A percentile compares a stretch with the other conserved stretches of the same genome.
These are phyloP conservation scores for Ceriops decandra DNA, from an alignment of 345 rosid species.

Conservation along the genomic window DNA sequence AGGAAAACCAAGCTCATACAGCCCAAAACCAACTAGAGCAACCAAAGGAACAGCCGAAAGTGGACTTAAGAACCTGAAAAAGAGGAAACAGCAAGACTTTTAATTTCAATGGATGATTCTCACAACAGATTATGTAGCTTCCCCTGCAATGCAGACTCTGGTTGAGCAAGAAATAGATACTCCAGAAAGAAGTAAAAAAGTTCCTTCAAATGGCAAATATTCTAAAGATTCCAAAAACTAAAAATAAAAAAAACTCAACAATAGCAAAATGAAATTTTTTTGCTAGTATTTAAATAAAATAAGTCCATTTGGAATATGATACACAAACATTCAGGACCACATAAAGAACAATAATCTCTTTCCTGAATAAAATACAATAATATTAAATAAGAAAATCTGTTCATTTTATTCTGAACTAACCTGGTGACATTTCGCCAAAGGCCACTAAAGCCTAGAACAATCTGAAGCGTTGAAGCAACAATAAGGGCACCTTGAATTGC, in stretches of 20 bases:
- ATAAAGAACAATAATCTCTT: too few species aligned
- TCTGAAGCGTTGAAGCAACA: slow-evolving; percentile 92
- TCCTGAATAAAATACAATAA: too few species aligned
- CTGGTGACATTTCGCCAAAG: slow-evolving; percentile 94
- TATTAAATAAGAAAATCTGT: background rate
- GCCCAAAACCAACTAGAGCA: slow-evolving; percentile 83
- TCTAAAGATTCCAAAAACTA: background rate
- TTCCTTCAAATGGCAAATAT: background rate
- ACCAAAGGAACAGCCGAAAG: slow-evolving; percentile 92
- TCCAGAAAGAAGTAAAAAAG: background rate
- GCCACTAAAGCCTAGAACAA: slow-evolving; percentile 95
- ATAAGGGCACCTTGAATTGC: slow-evolving; percentile 98
- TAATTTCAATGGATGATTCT: background rate
- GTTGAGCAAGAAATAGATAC: background rate
- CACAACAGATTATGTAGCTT: background rate
- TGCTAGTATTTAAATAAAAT: background rate
- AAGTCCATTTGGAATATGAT: background rate
- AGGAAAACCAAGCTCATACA: slow-evolving; percentile 92
- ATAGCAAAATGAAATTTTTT: background rate
- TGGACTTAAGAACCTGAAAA: slow-evolving; percentile 84
- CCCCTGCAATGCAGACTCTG: background rate
- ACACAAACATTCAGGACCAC: background rate
- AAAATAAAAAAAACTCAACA: background rate
- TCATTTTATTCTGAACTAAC: slow-evolving; percentile 33
- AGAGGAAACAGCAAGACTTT: background rate